Base-by-base conservation (phyloP, 345 rosid genomes). In the Eucalyptus tenuipes region DNA sequence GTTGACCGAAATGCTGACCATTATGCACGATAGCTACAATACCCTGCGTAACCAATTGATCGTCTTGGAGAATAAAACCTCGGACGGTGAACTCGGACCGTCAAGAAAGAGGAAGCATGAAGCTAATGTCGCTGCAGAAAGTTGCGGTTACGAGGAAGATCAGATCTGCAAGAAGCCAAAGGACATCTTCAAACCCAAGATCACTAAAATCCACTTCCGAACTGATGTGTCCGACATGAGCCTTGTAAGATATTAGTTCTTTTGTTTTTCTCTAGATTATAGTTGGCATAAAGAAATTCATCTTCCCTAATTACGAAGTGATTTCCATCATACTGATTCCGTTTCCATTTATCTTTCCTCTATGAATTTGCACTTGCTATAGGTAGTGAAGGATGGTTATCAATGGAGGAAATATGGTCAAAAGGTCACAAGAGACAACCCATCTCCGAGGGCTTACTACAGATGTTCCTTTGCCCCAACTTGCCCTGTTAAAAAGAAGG, bases 361-460 rank as follows among this genome's bases (percentile, higher is more conserved):
- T 52, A 20, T 10, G 37, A 8, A 17, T 49, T 31, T 22, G 31
- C 66, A 47, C 59, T 44, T 89, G 52, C 55, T 86, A 37, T 90
- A 95, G 99, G 92, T 93, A 75, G 96, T 95, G 88, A 96, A 91
- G 64, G 99, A 97, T 94, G 99, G 99, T 64, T 96, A 93, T 92
- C 98, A 97, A 91, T 97, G 99, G 99, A 94, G 99, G 89, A 97
- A 97, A 92, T 97, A 97, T 49, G 99, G 99, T 37, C 99, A 97
- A 90, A 97, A 97, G 91, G 98, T 96, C 27, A 97, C 99, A 29
- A 94, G 96, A 91, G 99, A 97, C 71, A 97, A 97, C 90, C 97
- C 99, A 8, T 97, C 95, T 20, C 99, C 99, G 15, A 93, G 99
- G 87, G 99, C 99, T 87, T 97, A 97, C 93, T 97, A 93, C 89